Conservation (phyloP, 2,329 filamentous ascomycete genomes). For the Penicillium griseofulvum region DNA sequence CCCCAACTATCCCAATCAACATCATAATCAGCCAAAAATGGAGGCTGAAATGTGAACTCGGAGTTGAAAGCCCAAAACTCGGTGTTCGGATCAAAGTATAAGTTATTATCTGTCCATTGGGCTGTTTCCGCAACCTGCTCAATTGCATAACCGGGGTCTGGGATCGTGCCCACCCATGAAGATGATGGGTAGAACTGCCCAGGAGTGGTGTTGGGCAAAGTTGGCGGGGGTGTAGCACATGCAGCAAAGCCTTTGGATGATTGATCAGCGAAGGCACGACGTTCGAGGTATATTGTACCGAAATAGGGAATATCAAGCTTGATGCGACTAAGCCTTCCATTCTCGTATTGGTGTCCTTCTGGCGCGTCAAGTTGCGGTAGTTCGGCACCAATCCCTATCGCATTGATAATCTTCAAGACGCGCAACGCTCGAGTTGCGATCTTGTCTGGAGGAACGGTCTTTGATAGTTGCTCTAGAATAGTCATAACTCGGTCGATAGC, state of each 20-base stretch:
- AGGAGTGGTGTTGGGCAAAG: not conserved
- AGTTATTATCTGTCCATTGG: not conserved
- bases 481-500: conserved; percentile 3
- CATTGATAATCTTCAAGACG: conserved; percentile 4
- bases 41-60: conserved; percentile 5
- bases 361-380: not conserved
- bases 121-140: not conserved
- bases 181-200: not conserved
- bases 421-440: conserved; percentile 3
- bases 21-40: conserved; percentile 8
- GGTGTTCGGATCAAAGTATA: not conserved
- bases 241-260: not conserved
- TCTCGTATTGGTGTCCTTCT: not conserved
- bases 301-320: conserved; percentile 15
- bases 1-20: conserved; percentile 7
- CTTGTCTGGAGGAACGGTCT: conserved; percentile 2
- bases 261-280: not conserved
- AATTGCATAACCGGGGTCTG: not conserved
- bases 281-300: conserved; percentile 10
- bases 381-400: not conserved
- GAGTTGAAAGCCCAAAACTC: conserved; percentile 11
- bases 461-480: not conserved
- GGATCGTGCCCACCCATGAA: not conserved
- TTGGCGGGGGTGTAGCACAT: too few relatives aligned
- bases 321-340: conserved; percentile 1